These are phyloP conservation scores for Marchantia polymorpha DNA, from an alignment of 225 moss, liverwort and hornwort species.

Conservation along the genomic window DNA sequence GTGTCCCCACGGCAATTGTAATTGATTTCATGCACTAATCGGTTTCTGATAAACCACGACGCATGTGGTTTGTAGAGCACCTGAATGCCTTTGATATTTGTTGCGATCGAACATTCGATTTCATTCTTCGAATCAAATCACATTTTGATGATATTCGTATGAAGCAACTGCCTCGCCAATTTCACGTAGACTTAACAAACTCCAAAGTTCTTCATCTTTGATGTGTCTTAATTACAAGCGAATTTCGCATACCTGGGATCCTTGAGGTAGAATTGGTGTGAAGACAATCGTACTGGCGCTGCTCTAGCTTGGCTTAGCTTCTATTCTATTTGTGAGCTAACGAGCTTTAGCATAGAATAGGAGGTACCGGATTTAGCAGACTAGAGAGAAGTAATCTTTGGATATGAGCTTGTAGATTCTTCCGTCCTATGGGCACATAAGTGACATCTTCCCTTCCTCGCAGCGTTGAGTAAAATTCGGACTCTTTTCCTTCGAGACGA, in stretches of 20 bases:
- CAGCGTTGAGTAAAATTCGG: conserved; percentile 19
- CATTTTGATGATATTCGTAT: too few relatives aligned
- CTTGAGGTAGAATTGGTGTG: not conserved
- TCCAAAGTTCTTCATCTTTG: too few relatives aligned
- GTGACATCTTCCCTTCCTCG: not conserved
- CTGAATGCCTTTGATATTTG: not conserved
- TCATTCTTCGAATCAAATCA: too few relatives aligned
- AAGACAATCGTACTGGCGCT: too few relatives aligned
- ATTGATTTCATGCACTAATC: not conserved
- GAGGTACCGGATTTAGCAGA: not conserved
- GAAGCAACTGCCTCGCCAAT: too few relatives aligned
- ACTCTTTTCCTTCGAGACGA: conserved; percentile 23
- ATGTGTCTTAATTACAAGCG: too few relatives aligned
- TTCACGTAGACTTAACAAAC: too few relatives aligned
- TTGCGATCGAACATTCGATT: too few relatives aligned
- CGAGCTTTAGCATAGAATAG: not conserved
- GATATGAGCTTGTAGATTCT: not conserved
- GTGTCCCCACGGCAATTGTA: too few relatives aligned
- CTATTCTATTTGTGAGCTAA: not conserved
- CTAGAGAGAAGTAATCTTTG: not conserved
- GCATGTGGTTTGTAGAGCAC: not conserved
- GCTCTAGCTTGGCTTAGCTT: too few relatives aligned
- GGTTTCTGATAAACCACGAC: not conserved
- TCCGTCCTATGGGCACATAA: not conserved
- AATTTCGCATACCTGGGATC: not conserved